A percentile compares a stretch with the other conserved stretches of the same genome.
These are phyloP conservation scores for Gentiana dahurica DNA, from an alignment of 257 asterid species.

Conservation along the genomic window DNA sequence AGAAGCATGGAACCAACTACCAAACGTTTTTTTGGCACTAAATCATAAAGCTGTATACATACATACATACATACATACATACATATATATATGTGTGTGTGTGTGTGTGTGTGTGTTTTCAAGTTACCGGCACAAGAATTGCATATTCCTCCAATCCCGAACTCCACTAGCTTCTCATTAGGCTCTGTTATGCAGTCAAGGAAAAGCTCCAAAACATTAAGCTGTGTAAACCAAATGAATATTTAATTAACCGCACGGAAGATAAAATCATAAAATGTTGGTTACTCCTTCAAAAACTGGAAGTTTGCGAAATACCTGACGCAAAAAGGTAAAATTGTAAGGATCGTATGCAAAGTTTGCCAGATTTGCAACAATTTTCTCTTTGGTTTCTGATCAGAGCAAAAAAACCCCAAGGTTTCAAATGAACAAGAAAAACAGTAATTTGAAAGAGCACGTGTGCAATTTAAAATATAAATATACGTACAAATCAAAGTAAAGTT, in stretches of 20 bases:
- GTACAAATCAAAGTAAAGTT: too few relatives aligned
- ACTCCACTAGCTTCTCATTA: conserved; percentile 78
- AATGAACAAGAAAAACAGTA: too few relatives aligned
- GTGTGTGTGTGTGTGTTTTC: background rate
- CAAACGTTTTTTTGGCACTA: background rate
- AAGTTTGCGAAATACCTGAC: conserved; percentile 43
- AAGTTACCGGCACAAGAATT: conserved; percentile 65
- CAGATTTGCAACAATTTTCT: conserved; percentile 71
- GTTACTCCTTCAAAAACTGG: background rate
- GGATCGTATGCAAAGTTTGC: conserved; percentile 97
- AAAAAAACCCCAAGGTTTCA: conserved; percentile 3
- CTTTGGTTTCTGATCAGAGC: conserved; percentile 60
- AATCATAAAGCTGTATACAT: too few relatives aligned
- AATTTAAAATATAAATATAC: too few relatives aligned
- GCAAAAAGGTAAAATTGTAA: conserved; percentile 65
- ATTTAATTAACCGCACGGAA: conserved; percentile 4
- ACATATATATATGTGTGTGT: too few relatives aligned
- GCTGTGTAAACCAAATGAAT: conserved; percentile 34
- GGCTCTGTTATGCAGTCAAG: conserved; percentile 91
- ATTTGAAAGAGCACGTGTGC: too few relatives aligned
- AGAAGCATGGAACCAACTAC: background rate
- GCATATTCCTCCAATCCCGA: conserved; percentile 89
- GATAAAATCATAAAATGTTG: background rate
- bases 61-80: too few relatives aligned
- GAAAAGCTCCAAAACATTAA: conserved; percentile 82